Evolutionary conservation across 768 basidiomycete genomes (phyloP).

Genomic region (Phylloporus sp.): DNA sequence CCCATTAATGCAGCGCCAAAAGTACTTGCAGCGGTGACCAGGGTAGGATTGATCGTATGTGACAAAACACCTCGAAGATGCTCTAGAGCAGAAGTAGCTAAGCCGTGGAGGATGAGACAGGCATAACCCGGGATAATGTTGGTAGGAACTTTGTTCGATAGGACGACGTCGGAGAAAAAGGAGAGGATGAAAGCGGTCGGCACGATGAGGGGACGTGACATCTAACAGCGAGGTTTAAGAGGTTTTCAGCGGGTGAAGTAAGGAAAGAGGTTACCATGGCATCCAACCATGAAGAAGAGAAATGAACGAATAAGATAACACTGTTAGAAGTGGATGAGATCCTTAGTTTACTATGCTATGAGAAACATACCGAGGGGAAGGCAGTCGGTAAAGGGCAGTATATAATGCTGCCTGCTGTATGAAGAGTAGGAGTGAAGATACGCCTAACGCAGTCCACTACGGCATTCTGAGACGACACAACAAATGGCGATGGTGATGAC

Average conservation of each 20-base stretch:
- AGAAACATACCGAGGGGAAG: slow-evolving; percentile 58
- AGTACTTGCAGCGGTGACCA: slow-evolving; percentile 52
- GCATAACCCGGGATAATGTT: slow-evolving; percentile 58
- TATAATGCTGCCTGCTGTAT: slow-evolving; percentile 66
- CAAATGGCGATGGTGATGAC: slow-evolving; percentile 18
- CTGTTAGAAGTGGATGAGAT: slow-evolving; percentile 34
- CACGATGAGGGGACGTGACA: slow-evolving; percentile 47
- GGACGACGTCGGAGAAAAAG: slow-evolving; percentile 50
- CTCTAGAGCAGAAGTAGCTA: slow-evolving; percentile 59
- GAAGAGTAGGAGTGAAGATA: slow-evolving; percentile 63
- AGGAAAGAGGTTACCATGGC: slow-evolving; percentile 45
- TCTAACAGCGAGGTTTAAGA: slow-evolving; percentile 32
- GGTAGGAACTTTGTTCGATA: slow-evolving; percentile 39
- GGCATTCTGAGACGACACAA: slow-evolving; percentile 8
- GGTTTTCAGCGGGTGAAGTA: slow-evolving; percentile 38
- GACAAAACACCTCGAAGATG: slow-evolving; percentile 57
- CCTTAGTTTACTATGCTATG: not conserved
- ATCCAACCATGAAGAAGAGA: slow-evolving; percentile 64
- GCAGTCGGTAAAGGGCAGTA: slow-evolving; percentile 63
- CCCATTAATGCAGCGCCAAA: slow-evolving; percentile 62
- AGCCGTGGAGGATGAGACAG: slow-evolving; percentile 55
- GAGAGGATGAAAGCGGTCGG: slow-evolving; percentile 49
- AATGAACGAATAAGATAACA: slow-evolving; percentile 65
- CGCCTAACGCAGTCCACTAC: slow-evolving; percentile 70
- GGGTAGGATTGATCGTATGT: slow-evolving; percentile 53